phyloP scores from a whole-genome alignment of 2,329 filamentous ascomycete genomes.

The Hypoxylon sp. region DNA sequence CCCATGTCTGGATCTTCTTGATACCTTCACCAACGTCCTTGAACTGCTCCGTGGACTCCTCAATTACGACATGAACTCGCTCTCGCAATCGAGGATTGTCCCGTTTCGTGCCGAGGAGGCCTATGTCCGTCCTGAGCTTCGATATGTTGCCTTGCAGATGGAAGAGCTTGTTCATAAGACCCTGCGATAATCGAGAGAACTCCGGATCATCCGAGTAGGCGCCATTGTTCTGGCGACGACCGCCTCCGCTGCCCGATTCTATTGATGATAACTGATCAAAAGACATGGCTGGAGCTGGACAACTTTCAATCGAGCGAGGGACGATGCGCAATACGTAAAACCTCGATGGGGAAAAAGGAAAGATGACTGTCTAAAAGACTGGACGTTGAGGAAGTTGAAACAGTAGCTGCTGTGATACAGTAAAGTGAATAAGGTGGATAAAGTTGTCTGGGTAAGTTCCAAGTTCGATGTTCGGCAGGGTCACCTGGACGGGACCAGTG shows the following conservation, averaged over 20 bases:
- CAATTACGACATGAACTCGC: constrained; percentile 87
- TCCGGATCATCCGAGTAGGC: constrained; percentile 91
- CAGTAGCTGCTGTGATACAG: constrained; percentile 1
- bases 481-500: constrained; percentile 23
- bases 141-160: constrained; percentile 89
- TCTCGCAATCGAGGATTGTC: constrained; percentile 94
- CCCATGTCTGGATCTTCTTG: constrained; percentile 92
- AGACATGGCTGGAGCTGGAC: constrained; percentile 74
- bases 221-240: constrained; percentile 64
- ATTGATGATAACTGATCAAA: constrained; percentile 89
- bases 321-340: constrained; percentile 18
- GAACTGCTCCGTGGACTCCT: constrained; percentile 89
- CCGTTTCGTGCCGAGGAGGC: constrained; percentile 87
- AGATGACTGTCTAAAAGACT: constrained; percentile 21
- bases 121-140: constrained; percentile 86
- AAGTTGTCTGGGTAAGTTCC: background rate
- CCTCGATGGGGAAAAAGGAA: constrained; percentile 19
- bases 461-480: constrained; percentile 20
- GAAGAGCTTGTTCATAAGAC: constrained; percentile 90
- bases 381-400: constrained; percentile 22
- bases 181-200: constrained; percentile 85
- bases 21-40: constrained; percentile 93
- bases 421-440: constrained; percentile 3
- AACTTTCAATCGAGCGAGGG: constrained; percentile 20
- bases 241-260: constrained; percentile 82